phyloP scores from a whole-genome alignment of 495 filamentous ascomycete genomes.

The Darksidea phi region DNA sequence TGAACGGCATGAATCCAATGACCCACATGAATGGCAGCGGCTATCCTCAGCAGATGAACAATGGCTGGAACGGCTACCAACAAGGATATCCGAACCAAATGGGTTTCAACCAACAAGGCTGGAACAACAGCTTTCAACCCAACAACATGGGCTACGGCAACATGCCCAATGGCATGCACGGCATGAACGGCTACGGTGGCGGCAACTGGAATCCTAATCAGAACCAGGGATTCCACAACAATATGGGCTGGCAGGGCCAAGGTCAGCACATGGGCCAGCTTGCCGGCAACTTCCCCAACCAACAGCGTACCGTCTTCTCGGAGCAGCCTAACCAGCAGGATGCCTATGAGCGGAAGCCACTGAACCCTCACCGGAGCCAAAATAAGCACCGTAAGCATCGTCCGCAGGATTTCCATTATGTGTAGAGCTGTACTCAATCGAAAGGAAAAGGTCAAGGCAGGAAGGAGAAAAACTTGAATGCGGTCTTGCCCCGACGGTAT shows the following conservation, averaged over 20 bases:
- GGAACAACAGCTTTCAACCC: constrained; percentile 9
- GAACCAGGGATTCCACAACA: constrained; percentile 11
- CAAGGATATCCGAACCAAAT: too few relatives aligned
- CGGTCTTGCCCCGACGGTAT: too few relatives aligned
- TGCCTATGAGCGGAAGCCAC: constrained; percentile 91
- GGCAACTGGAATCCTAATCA: constrained; percentile 34
- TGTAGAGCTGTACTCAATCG: not conserved
- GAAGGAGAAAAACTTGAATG: not conserved
- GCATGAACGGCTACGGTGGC: constrained; percentile 4
- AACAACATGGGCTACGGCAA: constrained; percentile 2
- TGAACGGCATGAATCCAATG: constrained; percentile 50
- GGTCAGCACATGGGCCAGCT: constrained; percentile 24
- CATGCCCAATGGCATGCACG: not conserved
- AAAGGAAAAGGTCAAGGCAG: not conserved
- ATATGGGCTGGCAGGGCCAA: constrained; percentile 17
- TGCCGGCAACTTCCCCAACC: constrained; percentile 58
- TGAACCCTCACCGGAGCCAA: constrained; percentile 91
- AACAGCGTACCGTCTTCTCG: constrained; percentile 67
- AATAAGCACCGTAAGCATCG: constrained; percentile 72
- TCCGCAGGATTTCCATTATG: constrained; percentile 71
- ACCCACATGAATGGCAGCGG: constrained; percentile 53
- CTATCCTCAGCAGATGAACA: too few relatives aligned
- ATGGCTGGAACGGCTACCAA: too few relatives aligned
- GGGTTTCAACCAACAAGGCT: constrained; percentile 37
- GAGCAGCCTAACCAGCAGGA: constrained; percentile 70